Evolutionary conservation across 495 filamentous ascomycete species (phyloP).

Genomic region (Neurospora discreta): DNA sequence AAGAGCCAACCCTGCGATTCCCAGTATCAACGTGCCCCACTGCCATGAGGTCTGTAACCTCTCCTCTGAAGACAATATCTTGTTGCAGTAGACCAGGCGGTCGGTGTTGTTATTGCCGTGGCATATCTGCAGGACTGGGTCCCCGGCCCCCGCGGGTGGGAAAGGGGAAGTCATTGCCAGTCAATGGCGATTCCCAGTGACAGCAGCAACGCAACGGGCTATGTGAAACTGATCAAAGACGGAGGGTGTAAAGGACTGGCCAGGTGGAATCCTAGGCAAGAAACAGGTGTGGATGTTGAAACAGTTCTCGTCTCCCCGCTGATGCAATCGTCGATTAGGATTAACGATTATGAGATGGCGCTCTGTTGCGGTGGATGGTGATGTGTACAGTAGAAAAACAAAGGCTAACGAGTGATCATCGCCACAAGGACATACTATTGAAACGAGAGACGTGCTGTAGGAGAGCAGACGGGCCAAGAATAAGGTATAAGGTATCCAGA

Average conservation of each 20-base stretch:
- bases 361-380: background rate
- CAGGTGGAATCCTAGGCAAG: background rate
- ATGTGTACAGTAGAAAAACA: background rate
- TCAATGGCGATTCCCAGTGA: background rate
- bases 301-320: background rate
- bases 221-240: background rate
- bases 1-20: conserved; percentile 6
- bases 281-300: background rate
- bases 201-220: background rate
- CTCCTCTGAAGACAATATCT: conserved; percentile 3
- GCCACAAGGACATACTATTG: background rate
- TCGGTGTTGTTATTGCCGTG: background rate
- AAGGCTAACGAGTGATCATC: background rate
- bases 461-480: background rate
- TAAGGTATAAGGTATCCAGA: background rate
- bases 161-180: conserved; percentile 17
- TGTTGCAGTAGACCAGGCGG: conserved; percentile 18
- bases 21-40: conserved; percentile 9
- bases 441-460: background rate
- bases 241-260: background rate
- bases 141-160: conserved; percentile 12
- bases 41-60: conserved; percentile 9
- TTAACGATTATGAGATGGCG: background rate
- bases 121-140: conserved; percentile 15
- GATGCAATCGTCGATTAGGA: background rate